phyloP scores from a whole-genome alignment of 768 basidiomycete species.

The Baorangia bicolor region DNA sequence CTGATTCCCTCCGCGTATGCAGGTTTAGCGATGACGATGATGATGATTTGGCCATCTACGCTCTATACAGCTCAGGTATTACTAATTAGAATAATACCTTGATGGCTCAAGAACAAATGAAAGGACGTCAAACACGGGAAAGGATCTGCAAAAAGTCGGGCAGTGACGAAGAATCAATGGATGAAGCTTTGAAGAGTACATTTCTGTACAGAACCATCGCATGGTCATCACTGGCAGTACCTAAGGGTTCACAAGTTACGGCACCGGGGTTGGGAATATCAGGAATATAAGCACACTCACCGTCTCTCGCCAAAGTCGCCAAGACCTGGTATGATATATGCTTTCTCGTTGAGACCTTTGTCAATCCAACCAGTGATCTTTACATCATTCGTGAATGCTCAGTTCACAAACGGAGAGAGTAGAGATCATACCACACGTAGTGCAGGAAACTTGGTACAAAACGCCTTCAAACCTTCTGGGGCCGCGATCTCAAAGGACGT shows the following conservation, averaged over 20 bases:
- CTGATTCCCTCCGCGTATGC: background rate
- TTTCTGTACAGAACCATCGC: background rate
- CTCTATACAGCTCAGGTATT: no score
- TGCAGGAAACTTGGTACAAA: conserved; percentile 72
- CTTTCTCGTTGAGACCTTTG: conserved; percentile 84
- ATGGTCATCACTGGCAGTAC: conserved; percentile 21
- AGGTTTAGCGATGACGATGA: no score
- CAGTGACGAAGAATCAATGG: no score
- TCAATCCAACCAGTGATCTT: conserved; percentile 97
- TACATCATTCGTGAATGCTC: background rate
- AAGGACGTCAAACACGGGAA: no score
- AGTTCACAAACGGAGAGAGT: background rate
- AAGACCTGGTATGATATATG: conserved; percentile 90
- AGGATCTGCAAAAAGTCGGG: no score
- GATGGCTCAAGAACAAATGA: no score
- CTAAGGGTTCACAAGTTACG: conserved; percentile 3
- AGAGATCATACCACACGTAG: conserved; percentile 66
- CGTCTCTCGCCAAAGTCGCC: conserved; percentile 96
- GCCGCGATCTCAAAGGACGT: conserved; percentile 64
- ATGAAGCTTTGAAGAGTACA: no score
- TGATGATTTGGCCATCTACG: no score
- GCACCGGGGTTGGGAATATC: background rate
- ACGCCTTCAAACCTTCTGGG: conserved; percentile 83
- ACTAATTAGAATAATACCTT: no score
- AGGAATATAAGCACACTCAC: conserved; percentile 34